Evolutionary conservation across 345 rosid species (phyloP).

Genomic region (Aethionema arabicum): DNA sequence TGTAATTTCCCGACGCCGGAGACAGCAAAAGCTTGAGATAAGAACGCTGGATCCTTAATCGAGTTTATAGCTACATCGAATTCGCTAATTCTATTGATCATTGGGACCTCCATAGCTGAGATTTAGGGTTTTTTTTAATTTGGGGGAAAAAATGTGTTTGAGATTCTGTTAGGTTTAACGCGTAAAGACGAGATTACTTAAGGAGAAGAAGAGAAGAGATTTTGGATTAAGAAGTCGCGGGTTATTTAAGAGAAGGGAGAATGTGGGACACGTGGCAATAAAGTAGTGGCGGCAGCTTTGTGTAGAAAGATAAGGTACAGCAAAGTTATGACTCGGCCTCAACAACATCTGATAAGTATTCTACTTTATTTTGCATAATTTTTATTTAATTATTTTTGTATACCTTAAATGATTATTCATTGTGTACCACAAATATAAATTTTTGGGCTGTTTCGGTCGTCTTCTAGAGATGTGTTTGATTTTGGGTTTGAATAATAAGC

Average conservation of each 20-base stretch:
- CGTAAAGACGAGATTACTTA: background rate
- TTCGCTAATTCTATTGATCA: constrained; percentile 57
- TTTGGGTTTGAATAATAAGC: too few species aligned
- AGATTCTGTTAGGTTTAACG: constrained; percentile 30
- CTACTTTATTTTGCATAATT: too few species aligned
- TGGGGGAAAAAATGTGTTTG: background rate
- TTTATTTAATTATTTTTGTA: too few species aligned
- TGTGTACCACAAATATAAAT: too few species aligned
- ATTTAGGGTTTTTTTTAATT: constrained; percentile 9
- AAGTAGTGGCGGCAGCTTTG: constrained; percentile 8
- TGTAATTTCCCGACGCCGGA: constrained; percentile 39
- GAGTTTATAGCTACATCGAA: constrained; percentile 52
- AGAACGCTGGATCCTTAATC: constrained; percentile 37
- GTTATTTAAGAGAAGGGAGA: constrained; percentile 5
- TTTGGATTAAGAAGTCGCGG: background rate
- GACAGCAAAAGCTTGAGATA: constrained; percentile 39
- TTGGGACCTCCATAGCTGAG: constrained; percentile 58
- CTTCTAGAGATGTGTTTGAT: too few species aligned
- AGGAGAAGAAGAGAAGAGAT: constrained; percentile 10
- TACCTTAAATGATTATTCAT: too few species aligned
- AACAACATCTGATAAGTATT: background rate
- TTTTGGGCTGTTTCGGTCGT: too few species aligned
- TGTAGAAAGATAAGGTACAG: constrained; percentile 29
- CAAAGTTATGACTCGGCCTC: constrained; percentile 21
- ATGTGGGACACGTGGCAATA: constrained; percentile 9